phyloP scores from a whole-genome alignment of 805 yeast genomes.

The Tetrapisispora namnaoensis region DNA sequence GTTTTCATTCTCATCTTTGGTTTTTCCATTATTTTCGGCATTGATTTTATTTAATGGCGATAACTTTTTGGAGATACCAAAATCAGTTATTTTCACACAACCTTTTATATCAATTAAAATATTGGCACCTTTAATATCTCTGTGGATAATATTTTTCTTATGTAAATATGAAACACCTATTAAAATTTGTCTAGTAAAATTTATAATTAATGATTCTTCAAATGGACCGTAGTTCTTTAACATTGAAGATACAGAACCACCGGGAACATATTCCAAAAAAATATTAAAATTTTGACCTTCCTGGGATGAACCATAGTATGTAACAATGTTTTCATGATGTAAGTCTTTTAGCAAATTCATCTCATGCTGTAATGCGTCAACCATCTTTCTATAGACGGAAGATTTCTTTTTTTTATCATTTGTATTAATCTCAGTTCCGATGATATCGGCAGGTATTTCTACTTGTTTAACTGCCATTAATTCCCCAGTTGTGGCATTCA shows the following conservation, averaged over 20 bases:
- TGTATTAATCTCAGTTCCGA: slow-evolving; percentile 6
- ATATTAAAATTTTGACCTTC: slow-evolving; percentile 68
- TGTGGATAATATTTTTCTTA: slow-evolving; percentile 64
- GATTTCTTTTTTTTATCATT: slow-evolving; percentile 16
- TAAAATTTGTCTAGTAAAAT: slow-evolving; percentile 65
- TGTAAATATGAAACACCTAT: slow-evolving; percentile 69
- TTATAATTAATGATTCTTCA: slow-evolving; percentile 64
- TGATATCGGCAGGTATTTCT: slow-evolving; percentile 35
- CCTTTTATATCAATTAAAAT: slow-evolving; percentile 73
- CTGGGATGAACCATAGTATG: slow-evolving; percentile 80
- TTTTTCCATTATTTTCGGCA: slow-evolving; percentile 32
- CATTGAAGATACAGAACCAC: slow-evolving; percentile 65
- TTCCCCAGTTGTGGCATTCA: slow-evolving; percentile 88
- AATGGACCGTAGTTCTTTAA: slow-evolving; percentile 66
- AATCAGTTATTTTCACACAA: slow-evolving; percentile 75
- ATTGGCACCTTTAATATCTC: slow-evolving; percentile 87
- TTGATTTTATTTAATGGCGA: slow-evolving; percentile 39
- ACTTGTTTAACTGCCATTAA: slow-evolving; percentile 97
- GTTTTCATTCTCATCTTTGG: slow-evolving; percentile 1
- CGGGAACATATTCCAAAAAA: slow-evolving; percentile 67
- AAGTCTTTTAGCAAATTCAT: slow-evolving; percentile 66
- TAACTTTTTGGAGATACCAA: slow-evolving; percentile 67
- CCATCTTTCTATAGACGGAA: slow-evolving; percentile 42
- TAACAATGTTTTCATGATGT: slow-evolving; percentile 86
- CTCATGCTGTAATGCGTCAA: slow-evolving; percentile 75